These are phyloP conservation scores for Spergularia azorica DNA, from an alignment of 179 eudicot species.

Conservation along the genomic window DNA sequence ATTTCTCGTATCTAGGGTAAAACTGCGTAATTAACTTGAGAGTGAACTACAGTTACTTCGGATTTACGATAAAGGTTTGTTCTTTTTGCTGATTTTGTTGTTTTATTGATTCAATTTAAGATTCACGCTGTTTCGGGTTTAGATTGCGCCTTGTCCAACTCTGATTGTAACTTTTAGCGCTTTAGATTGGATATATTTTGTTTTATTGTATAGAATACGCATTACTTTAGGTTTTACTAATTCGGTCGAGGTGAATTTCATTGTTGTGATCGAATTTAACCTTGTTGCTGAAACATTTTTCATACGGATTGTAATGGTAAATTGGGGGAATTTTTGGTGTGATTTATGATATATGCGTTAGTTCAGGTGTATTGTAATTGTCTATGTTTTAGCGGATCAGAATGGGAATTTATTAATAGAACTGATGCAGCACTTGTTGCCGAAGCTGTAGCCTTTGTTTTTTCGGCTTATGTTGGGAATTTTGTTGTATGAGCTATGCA, in stretches of 20 bases:
- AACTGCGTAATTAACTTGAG: not conserved
- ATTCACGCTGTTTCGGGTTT: not conserved
- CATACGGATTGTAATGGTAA: not conserved
- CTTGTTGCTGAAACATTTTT: not conserved
- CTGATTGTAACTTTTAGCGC: not conserved
- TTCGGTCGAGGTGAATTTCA: not conserved
- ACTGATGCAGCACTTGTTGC: not conserved
- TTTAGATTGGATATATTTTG: not conserved
- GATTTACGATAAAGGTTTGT: not conserved
- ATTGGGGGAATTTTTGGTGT: not conserved
- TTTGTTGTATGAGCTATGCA: not conserved
- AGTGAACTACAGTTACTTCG: not conserved
- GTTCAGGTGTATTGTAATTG: not conserved
- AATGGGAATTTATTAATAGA: not conserved
- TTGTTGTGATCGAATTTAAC: not conserved
- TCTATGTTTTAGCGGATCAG: not conserved
- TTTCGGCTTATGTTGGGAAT: not conserved
- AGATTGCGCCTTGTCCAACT: not conserved
- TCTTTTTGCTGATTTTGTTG: not conserved
- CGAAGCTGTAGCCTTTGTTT: not conserved
- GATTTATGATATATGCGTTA: not conserved
- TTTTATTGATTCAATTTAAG: no score
- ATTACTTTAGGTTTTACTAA: not conserved
- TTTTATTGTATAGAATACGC: not conserved
- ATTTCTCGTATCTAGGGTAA: not conserved